Percentiles rank a stretch among this genome's conserved stretches.
These are phyloP conservation scores for Penicillium sp. DNA, from an alignment of 2,329 filamentous ascomycete species.

Conservation along the genomic window DNA sequence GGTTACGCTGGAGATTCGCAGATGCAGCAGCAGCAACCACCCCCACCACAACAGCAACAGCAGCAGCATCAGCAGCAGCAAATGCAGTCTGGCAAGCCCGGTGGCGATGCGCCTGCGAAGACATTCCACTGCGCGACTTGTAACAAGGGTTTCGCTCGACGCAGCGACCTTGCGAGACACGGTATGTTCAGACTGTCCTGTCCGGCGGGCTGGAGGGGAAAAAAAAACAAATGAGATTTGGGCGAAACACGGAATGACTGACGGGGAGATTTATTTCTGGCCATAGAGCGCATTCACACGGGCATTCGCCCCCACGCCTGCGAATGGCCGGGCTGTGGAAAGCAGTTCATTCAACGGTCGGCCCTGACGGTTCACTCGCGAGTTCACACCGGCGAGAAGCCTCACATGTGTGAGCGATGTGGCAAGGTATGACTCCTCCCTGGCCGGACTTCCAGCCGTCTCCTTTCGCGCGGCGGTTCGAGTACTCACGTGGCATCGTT, in stretches of 20 bases:
- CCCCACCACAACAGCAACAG: conserved; percentile 36
- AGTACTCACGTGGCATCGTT: neutral
- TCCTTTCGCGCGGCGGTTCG: no score
- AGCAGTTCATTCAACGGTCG: conserved; percentile 95
- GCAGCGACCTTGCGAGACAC: conserved; percentile 90
- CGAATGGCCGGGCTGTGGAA: conserved; percentile 80
- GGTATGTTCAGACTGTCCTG: conserved; percentile 53
- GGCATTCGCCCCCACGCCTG: conserved; percentile 88
- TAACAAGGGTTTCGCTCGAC: conserved; percentile 81
- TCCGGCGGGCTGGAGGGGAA: no score
- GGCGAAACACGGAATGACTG: neutral
- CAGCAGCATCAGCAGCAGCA: conserved; percentile 40
- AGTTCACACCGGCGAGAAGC: conserved; percentile 96
- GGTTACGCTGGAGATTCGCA: conserved; percentile 44
- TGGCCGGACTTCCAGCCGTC: neutral
- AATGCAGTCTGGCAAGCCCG: conserved; percentile 39
- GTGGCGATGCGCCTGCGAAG: conserved; percentile 53
- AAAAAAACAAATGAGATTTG: no score
- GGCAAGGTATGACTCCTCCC: conserved; percentile 68
- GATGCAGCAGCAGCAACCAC: conserved; percentile 39
- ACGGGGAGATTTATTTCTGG: conserved; percentile 1
- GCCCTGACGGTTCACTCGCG: conserved; percentile 91
- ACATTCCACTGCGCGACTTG: conserved; percentile 87
- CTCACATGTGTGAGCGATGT: conserved; percentile 94
- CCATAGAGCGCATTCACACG: conserved; percentile 84